Evolutionary conservation across 106 monocot genomes (phyloP).

Genomic region (Allium fistulosum): DNA sequence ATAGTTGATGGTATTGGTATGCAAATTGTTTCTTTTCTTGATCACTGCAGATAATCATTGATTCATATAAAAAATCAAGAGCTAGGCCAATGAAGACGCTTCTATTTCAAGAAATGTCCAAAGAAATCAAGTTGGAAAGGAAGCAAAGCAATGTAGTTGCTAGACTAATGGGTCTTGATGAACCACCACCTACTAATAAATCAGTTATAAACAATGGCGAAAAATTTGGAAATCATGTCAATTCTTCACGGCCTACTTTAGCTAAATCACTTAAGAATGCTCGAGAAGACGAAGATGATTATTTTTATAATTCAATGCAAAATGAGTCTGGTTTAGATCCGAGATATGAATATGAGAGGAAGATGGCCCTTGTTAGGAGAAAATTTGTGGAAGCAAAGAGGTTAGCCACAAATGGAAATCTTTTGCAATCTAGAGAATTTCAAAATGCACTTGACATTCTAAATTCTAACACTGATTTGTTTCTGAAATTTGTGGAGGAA

Average conservation of each 20-base stretch:
- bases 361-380: slow-evolving; percentile 65
- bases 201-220: slow-evolving; percentile 9
- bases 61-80: slow-evolving; percentile 33
- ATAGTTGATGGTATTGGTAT: no score
- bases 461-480: slow-evolving; percentile 85
- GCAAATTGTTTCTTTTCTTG: no score
- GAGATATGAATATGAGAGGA: not conserved
- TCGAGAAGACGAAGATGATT: slow-evolving; percentile 10
- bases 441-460: slow-evolving; percentile 78
- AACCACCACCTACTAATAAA: slow-evolving; percentile 31
- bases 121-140: slow-evolving; percentile 38
- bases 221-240: slow-evolving; percentile 8
- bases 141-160: slow-evolving; percentile 70
- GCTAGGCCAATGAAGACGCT: slow-evolving; percentile 78
- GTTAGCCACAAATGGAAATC: slow-evolving; percentile 59
- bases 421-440: slow-evolving; percentile 74
- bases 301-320: not conserved
- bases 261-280: slow-evolving; percentile 19
- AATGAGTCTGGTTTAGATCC: not conserved
- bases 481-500: slow-evolving; percentile 83
- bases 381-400: slow-evolving; percentile 84
- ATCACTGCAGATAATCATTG: slow-evolving; percentile 31
- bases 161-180: slow-evolving; percentile 84
- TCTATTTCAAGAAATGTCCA: slow-evolving; percentile 76
- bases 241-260: slow-evolving; percentile 11